Evolutionary conservation across 2,329 filamentous ascomycete genomes (phyloP).

Genomic region (Aspergillus japonicus): DNA sequence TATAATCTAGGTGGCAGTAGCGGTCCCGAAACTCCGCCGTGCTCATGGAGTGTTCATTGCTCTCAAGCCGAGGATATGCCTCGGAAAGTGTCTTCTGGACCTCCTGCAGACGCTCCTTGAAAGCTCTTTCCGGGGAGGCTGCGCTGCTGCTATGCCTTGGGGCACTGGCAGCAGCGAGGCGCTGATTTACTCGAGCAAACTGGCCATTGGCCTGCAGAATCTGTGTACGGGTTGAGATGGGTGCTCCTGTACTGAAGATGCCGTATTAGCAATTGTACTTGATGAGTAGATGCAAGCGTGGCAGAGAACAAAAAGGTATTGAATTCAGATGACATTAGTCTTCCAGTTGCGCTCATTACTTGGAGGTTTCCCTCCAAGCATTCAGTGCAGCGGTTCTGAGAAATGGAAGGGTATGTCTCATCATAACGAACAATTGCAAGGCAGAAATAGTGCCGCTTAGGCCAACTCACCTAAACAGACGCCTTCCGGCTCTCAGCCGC

Average conservation of each 20-base stretch:
- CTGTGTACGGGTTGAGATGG: slow-evolving; percentile 13
- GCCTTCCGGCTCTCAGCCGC: slow-evolving; percentile 30
- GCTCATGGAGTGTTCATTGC: slow-evolving; percentile 31
- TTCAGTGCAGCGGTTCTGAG: slow-evolving; percentile 71
- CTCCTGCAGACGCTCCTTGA: slow-evolving; percentile 39
- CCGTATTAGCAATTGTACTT: slow-evolving; percentile 23
- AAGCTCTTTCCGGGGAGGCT: slow-evolving; percentile 34
- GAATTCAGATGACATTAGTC: slow-evolving; percentile 21
- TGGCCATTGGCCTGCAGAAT: slow-evolving; percentile 5
- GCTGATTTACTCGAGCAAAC: slow-evolving; percentile 8
- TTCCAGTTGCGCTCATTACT: slow-evolving; percentile 46
- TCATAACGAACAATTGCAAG: slow-evolving; percentile 34
- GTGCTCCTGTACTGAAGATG: slow-evolving; percentile 27
- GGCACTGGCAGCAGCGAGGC: slow-evolving; percentile 8
- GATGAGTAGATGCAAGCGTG: not conserved
- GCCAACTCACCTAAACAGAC: slow-evolving; percentile 35
- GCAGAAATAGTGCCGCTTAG: slow-evolving; percentile 8
- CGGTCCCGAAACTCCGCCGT: slow-evolving; percentile 38
- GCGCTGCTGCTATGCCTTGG: slow-evolving; percentile 27
- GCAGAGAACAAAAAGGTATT: not conserved
- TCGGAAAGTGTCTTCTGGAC: slow-evolving; percentile 35
- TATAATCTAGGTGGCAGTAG: slow-evolving; percentile 38
- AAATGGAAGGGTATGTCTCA: slow-evolving; percentile 41
- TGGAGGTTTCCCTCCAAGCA: slow-evolving; percentile 39
- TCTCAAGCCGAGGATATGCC: slow-evolving; percentile 40